phyloP scores from a whole-genome alignment of 2,329 filamentous ascomycete genomes.

The Cytospora piceae region DNA sequence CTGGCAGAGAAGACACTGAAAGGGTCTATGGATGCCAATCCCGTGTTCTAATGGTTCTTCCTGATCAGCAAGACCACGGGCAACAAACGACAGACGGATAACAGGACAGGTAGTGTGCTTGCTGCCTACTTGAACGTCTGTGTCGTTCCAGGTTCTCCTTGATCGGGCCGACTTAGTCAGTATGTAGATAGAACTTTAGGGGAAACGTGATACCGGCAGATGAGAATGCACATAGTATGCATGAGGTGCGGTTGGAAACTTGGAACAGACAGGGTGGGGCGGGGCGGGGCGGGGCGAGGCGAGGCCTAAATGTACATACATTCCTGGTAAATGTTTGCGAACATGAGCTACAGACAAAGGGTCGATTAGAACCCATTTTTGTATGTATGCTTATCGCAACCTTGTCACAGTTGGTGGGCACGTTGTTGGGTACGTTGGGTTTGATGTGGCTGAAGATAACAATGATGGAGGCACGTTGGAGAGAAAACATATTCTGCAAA shows the following conservation, averaged over 20 bases:
- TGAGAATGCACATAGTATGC: too few species aligned
- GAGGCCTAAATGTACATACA: slow-evolving; percentile 12
- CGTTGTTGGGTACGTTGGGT: too few species aligned
- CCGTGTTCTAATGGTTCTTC: slow-evolving; percentile 30
- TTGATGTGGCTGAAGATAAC: too few species aligned
- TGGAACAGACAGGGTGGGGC: background rate
- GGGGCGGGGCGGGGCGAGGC: too few species aligned
- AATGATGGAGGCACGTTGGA: too few species aligned
- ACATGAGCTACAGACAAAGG: slow-evolving; percentile 30
- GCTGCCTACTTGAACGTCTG: slow-evolving; percentile 32
- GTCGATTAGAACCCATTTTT: slow-evolving; percentile 17
- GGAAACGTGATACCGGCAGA: too few species aligned
- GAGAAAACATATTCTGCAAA: too few species aligned
- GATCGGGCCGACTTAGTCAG: background rate
- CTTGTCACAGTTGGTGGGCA: too few species aligned
- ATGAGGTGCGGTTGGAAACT: background rate
- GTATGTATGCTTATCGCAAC: too few species aligned
- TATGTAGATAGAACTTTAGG: too few species aligned
- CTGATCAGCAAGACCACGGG: slow-evolving; percentile 12
- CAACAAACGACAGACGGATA: background rate
- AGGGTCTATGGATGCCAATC: slow-evolving; percentile 31
- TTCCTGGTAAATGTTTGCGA: slow-evolving; percentile 32
- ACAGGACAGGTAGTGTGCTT: background rate
- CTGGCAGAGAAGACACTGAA: slow-evolving; percentile 32
- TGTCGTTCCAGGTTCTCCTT: slow-evolving; percentile 35